Evolutionary conservation across 441 rosid genomes (phyloP), one percentile per base, ranked within the genome.

Genomic region (California macrophylla): DNA sequence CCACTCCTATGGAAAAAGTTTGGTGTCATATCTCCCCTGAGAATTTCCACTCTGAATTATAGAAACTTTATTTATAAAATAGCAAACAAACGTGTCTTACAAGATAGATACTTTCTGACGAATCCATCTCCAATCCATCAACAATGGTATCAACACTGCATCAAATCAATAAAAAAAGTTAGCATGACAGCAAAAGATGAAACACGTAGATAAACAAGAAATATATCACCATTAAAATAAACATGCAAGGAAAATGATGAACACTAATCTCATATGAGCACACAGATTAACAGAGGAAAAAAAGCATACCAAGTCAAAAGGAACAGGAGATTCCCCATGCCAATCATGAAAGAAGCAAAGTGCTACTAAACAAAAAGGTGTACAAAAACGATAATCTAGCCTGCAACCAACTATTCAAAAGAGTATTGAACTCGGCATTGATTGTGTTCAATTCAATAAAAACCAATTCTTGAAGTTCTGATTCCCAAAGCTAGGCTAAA

Each of bases 111-210:
- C 60, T 32, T 60, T 73, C 71, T 10, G 71, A 58, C 24, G 56
- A 60, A 65, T 75, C 74, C 74, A 73, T 42, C 71, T 77, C 78
- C 71, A 68, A 4, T 40, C 74, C 75, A 52, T 75, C 81, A 32
- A 69, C 66, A n/a, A 66, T 4, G 69, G 69, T n/a, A 71, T 81
- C 78, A 71, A 47, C 75, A 64, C 84, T 75, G 74, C 72, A 63
- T 21, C 36, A 65, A 16, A 50, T 25, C 30, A 60, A 26, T 25
- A 47, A 47, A 24, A 12, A 25, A 15, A 1, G 25, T 25, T 25
- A 60, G 7, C 0, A 28, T 60, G 64, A 25, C 30, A 56, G 52
- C 24, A 10, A 25, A 12, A 60, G n/a, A 25, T 60, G 16, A 60
- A 18, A 24, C 64, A 60, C 9, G 9, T 60, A 25, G 34, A 25